Evolutionary conservation across 768 basidiomycete genomes (phyloP), one percentile per base, ranked within the genome.

Genomic region (Kwoniella bestiolae): DNA sequence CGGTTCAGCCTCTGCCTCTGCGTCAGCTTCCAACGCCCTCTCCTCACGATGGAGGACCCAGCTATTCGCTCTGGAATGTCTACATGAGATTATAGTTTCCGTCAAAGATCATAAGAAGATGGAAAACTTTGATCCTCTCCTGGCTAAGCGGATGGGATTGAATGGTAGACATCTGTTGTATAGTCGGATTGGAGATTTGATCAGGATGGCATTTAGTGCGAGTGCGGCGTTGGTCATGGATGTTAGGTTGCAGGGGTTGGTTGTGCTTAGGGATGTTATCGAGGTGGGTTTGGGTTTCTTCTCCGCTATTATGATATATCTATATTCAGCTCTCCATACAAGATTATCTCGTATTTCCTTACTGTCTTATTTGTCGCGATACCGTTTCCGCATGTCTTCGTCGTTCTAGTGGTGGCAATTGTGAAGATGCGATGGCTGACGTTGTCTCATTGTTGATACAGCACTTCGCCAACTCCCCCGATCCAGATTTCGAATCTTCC

Each of bases 151-250:
- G 3, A 41, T 78, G 50, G 65, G 75, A 1, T 53, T 78, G 1
- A 79, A 75, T 56, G 55, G 65, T 84, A 87, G 75, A 49, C 83
- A 81, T 46, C 83, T 97, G 50, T 84, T 99, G 18, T 89, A 91
- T 41, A 89, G 90, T 18, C 87, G 94, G 21, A 88, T 98, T 7
- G 88, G 90, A 5, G 96, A 99, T 81, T 83, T 99, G 63, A 95
- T 99, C 81, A 91, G 87, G 82, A 96, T 98, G 90, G 95, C 96
- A 0, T 98, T 99, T 79, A 95, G 92, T 12, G 94, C 96, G 0
- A 94, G 93, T 16, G 92, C 95, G 0, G 94, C 96, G 3, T 91
- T 96, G 77, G 94, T 97, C 32, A 94, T 91, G 8, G 93, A 97
- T 78, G 97, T 98, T 67, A 86, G 95, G 34, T 82, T 97, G 28